Base-by-base conservation (phyloP, 495 filamentous ascomycete genomes). In the Penicillium ochrochloron region DNA sequence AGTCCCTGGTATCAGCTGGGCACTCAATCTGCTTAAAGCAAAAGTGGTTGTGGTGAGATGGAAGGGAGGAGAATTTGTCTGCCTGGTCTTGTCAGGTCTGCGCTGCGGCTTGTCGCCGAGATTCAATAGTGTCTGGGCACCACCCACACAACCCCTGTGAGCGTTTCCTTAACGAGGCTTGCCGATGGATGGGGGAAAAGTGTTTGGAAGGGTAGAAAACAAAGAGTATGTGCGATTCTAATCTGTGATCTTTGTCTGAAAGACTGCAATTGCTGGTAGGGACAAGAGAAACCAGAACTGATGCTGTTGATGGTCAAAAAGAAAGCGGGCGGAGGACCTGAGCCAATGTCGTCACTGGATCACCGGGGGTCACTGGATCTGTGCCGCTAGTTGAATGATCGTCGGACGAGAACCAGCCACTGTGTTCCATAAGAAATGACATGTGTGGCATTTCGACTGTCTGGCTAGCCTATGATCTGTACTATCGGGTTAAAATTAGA, bases 11-110 rank as follows among this genome's bases (percentile, higher is more conserved):
- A 23, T 34, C n/a, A 5, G 21, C 54, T 25, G 19, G 1, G 21
- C n/a, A 31, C 7, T 17, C 7, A 29, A 21, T 3, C 35, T 35
- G 50, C 37, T 46, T 27, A 15, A 23, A 31, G 37, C 12, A 25
- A 17, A 14, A 29, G 50, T 33, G 39, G 51, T 56, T 44, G 50
- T 42, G 50, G 25, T 54, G 37, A 44, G 37, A 44, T 15, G 37
- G 41, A n/a, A 48, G 34, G 39, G 19, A 39, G 33, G 39, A 44
- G 33, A 70, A 70, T 65, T 59, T 46, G 67, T 67, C 64, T 69
- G 67, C 67, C 71, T 73, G 60, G 57, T 12, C 33, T 62, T 12
- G 44, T 41, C 51, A 33, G 51, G 31, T 41, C 19, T 57, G 54
- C 34, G 54, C 52, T 34, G 57, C 21, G 51, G 50, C 50, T 53